phyloP scores from a whole-genome alignment of 345 rosid species.

The Passiflora organensis region DNA sequence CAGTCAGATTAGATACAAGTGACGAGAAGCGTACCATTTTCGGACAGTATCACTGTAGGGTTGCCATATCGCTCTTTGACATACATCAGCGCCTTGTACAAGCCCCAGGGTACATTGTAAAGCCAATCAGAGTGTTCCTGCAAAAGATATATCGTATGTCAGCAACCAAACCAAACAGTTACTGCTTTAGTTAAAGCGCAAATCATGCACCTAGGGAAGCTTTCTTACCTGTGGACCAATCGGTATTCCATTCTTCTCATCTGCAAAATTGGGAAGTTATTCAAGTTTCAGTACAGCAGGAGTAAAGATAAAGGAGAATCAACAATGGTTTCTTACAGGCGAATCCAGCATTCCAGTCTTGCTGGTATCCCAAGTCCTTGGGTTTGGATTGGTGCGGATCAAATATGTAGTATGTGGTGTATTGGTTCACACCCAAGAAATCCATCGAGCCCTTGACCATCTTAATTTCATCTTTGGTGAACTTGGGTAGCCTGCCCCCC shows the following conservation, averaged over 20 bases:
- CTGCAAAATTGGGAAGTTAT: conserved; percentile 37
- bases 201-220: background rate
- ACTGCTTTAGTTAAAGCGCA: background rate
- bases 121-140: conserved; percentile 88
- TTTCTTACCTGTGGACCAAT: conserved; percentile 68
- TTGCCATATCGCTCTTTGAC: conserved; percentile 83
- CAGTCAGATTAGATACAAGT: too few relatives aligned
- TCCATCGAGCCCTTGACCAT: conserved; percentile 92
- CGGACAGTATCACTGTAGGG: conserved; percentile 74
- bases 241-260: conserved; percentile 54
- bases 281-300: too few relatives aligned
- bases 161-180: too few relatives aligned
- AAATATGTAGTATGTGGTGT: conserved; percentile 68
- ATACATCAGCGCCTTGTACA: conserved; percentile 84
- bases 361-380: conserved; percentile 65
- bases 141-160: too few relatives aligned
- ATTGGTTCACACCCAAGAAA: conserved; percentile 87
- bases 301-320: background rate
- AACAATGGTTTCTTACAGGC: conserved; percentile 51
- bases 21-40: conserved; percentile 83
- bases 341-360: conserved; percentile 82
- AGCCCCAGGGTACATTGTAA: conserved; percentile 93
- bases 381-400: conserved; percentile 46
- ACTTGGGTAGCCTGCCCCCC: conserved; percentile 70
- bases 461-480: conserved; percentile 62